Conservation (phyloP, 768 basidiomycete genomes). For the Psilocybe tampanensis region DNA sequence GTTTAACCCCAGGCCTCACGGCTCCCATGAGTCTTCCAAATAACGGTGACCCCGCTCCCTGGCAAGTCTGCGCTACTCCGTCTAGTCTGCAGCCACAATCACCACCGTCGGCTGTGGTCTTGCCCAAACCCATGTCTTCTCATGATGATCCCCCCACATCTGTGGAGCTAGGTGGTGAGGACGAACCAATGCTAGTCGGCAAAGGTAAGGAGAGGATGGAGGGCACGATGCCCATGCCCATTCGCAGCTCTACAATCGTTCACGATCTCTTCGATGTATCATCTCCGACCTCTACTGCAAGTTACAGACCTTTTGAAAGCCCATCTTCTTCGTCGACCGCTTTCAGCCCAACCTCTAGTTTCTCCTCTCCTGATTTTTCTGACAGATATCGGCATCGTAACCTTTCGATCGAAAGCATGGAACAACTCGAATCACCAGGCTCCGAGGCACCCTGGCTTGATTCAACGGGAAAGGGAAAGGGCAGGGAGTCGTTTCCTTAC, state of each 20-base stretch:
- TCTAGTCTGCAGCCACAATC: slow-evolving; percentile 10
- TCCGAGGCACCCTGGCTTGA: slow-evolving; percentile 15
- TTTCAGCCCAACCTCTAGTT: slow-evolving; percentile 25
- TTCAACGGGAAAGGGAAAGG: slow-evolving; percentile 52
- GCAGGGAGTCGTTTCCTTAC: slow-evolving; percentile 61
- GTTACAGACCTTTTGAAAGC: slow-evolving; percentile 20
- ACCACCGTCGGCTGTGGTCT: slow-evolving; percentile 14
- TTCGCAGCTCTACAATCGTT: slow-evolving; percentile 34
- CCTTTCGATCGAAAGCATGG: slow-evolving; percentile 23
- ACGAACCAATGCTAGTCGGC: slow-evolving; percentile 22
- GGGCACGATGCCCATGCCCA: slow-evolving; percentile 54
- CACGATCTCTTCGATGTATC: slow-evolving; percentile 45
- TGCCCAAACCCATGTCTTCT: slow-evolving; percentile 27
- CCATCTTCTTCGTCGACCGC: slow-evolving; percentile 29
- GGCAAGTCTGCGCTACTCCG: slow-evolving; percentile 23
- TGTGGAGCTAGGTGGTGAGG: slow-evolving; percentile 25
- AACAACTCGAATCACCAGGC: slow-evolving; percentile 19
- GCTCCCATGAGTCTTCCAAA: slow-evolving; percentile 42
- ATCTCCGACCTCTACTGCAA: slow-evolving; percentile 26
- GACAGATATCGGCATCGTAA: slow-evolving; percentile 16
- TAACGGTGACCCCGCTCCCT: slow-evolving; percentile 54
- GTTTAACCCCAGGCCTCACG: slow-evolving; percentile 15
- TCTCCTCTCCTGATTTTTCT: slow-evolving; percentile 24
- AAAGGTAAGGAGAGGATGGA: slow-evolving; percentile 63
- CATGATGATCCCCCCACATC: slow-evolving; percentile 31